phyloP scores from a whole-genome alignment of 768 basidiomycete genomes.

The Inosperma sp. region DNA sequence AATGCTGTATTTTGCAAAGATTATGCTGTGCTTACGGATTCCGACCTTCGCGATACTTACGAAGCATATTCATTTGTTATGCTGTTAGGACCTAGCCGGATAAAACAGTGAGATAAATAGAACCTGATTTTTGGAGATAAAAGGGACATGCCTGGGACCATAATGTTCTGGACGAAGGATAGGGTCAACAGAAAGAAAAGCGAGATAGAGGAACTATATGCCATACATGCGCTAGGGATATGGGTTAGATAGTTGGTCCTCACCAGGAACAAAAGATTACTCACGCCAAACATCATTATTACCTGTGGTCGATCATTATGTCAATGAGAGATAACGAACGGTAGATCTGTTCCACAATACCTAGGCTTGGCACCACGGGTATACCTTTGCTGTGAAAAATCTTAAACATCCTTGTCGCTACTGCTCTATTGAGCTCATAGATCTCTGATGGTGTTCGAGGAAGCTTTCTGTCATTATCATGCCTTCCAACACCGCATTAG shows the following conservation, averaged over 20 bases:
- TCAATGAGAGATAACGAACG: background rate
- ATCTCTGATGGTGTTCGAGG: conserved; percentile 82
- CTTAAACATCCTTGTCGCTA: conserved; percentile 66
- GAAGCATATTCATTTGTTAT: conserved; percentile 64
- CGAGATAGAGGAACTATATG: conserved; percentile 5
- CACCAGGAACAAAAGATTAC: conserved; percentile 24
- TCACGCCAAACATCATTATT: conserved; percentile 92
- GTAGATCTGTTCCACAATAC: conserved; percentile 32
- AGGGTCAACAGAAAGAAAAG: conserved; percentile 6
- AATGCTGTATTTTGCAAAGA: conserved; percentile 46
- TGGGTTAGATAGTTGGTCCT: conserved; percentile 5
- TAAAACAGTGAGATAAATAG: background rate
- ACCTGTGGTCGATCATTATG: conserved; percentile 39
- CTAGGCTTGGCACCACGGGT: conserved; percentile 77
- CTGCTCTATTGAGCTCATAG: conserved; percentile 61
- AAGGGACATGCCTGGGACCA: conserved; percentile 48
- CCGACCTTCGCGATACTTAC: conserved; percentile 38
- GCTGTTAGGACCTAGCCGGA: conserved; percentile 53
- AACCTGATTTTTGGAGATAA: background rate
- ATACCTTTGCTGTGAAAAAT: conserved; percentile 69
- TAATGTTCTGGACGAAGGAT: conserved; percentile 47
- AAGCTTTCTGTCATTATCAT: conserved; percentile 78
- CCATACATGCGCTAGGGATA: conserved; percentile 52
- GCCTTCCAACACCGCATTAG: conserved; percentile 38
- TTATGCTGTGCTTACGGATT: conserved; percentile 9